phyloP scores from a whole-genome alignment of 2,329 filamentous ascomycete species.

The Arachnopeziza araneosa region DNA sequence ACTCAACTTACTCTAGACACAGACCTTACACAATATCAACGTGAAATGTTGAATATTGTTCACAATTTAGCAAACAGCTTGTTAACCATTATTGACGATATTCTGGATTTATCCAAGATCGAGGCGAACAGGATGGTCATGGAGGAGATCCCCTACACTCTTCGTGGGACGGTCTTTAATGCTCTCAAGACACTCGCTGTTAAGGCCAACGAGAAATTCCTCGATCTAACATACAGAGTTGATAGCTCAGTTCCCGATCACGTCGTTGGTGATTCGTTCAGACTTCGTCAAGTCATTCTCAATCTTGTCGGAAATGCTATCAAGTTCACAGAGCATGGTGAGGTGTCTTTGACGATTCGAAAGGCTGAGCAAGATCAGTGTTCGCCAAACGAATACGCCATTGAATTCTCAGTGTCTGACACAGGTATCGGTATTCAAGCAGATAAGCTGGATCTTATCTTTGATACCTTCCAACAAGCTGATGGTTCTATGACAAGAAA shows the following conservation, averaged over 20 bases:
- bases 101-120: constrained; percentile 71
- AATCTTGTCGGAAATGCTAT: constrained; percentile 98
- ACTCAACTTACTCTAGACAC: constrained; percentile 94
- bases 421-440: constrained; percentile 95
- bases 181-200: constrained; percentile 95
- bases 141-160: constrained; percentile 93
- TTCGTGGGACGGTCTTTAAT: constrained; percentile 93
- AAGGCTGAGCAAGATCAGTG: constrained; percentile 61
- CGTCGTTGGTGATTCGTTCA: constrained; percentile 93
- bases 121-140: constrained; percentile 98
- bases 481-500: constrained; percentile 95
- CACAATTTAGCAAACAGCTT: constrained; percentile 95
- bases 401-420: constrained; percentile 93
- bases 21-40: constrained; percentile 87
- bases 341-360: constrained; percentile 90
- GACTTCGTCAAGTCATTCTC: constrained; percentile 90
- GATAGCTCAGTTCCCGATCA: constrained; percentile 92
- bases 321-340: constrained; percentile 96
- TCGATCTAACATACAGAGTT: constrained; percentile 89
- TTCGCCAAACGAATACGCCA: constrained; percentile 73
- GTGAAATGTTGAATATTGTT: constrained; percentile 98
- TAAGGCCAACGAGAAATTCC: constrained; percentile 91
- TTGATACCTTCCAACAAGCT: constrained; percentile 98
- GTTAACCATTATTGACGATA: constrained; percentile 91
- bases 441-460: constrained; percentile 94